phyloP scores from a whole-genome alignment of 257 asterid genomes.

The Fraxinus quadrangulata region DNA sequence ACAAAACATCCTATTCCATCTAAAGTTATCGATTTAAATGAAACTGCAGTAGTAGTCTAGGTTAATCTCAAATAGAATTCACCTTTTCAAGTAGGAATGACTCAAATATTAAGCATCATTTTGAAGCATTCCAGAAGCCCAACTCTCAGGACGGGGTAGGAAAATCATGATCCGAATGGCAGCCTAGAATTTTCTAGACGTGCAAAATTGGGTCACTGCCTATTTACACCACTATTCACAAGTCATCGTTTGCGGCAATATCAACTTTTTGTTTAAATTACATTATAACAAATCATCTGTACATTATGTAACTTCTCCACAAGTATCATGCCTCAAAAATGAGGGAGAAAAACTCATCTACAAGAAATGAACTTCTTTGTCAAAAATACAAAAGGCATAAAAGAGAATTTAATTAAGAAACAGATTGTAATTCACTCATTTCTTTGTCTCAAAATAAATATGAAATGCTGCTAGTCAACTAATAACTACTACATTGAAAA shows the following conservation, averaged over 20 bases:
- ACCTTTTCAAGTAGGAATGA: not conserved
- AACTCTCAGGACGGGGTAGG: too few species aligned
- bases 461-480: slow-evolving; percentile 24
- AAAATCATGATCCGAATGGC: too few species aligned
- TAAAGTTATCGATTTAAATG: not conserved
- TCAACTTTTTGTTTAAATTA: not conserved
- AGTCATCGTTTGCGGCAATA: not conserved
- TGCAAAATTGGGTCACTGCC: too few species aligned
- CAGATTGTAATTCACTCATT: not conserved
- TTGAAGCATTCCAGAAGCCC: not conserved
- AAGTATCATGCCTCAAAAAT: not conserved
- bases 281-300: not conserved
- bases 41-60: not conserved
- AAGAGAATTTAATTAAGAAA: not conserved
- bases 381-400: not conserved
- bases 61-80: not conserved
- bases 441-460: slow-evolving; percentile 9
- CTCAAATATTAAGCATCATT: not conserved
- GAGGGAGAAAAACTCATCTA: not conserved
- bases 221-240: not conserved
- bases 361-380: not conserved
- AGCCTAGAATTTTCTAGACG: too few species aligned
- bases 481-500: slow-evolving; percentile 48
- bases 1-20: not conserved
- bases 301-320: not conserved